These are phyloP conservation scores for Geranium rotundifolium DNA, from an alignment of 345 rosid genomes.

Conservation along the genomic window DNA sequence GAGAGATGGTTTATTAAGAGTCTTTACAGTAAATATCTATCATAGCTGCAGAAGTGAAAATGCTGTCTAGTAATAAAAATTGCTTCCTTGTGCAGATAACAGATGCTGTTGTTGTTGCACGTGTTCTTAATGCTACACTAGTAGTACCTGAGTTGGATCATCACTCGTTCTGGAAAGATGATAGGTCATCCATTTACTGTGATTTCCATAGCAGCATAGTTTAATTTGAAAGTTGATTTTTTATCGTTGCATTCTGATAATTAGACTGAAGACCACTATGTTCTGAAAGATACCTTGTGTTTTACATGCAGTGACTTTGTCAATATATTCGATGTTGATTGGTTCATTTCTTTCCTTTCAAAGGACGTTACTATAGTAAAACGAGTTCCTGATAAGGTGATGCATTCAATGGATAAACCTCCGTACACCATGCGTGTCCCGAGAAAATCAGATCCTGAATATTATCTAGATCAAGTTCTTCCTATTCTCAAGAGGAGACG, in stretches of 20 bases:
- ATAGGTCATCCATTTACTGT: conserved; percentile 38
- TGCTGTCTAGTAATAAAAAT: conserved; percentile 2
- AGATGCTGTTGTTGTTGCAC: conserved; percentile 93
- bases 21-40: background rate
- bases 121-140: conserved; percentile 87
- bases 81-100: conserved; percentile 50
- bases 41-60: background rate
- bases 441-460: conserved; percentile 84
- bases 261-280: background rate
- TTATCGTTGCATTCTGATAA: background rate
- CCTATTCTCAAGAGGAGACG: conserved; percentile 69
- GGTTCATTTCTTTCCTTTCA: conserved; percentile 83
- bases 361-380: conserved; percentile 84
- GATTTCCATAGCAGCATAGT: background rate
- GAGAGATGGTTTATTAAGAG: background rate
- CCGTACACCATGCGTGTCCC: conserved; percentile 97
- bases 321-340: conserved; percentile 75
- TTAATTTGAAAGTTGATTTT: background rate
- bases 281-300: conserved; percentile 5
- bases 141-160: conserved; percentile 96
- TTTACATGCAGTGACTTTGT: conserved; percentile 70
- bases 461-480: conserved; percentile 89
- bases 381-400: conserved; percentile 86
- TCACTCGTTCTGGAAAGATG: conserved; percentile 94
- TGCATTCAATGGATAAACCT: conserved; percentile 93